A percentile compares a stretch with the other conserved stretches of the same genome.
These are phyloP conservation scores for Mycena epipterygia DNA, from an alignment of 768 basidiomycete species.

Conservation along the genomic window DNA sequence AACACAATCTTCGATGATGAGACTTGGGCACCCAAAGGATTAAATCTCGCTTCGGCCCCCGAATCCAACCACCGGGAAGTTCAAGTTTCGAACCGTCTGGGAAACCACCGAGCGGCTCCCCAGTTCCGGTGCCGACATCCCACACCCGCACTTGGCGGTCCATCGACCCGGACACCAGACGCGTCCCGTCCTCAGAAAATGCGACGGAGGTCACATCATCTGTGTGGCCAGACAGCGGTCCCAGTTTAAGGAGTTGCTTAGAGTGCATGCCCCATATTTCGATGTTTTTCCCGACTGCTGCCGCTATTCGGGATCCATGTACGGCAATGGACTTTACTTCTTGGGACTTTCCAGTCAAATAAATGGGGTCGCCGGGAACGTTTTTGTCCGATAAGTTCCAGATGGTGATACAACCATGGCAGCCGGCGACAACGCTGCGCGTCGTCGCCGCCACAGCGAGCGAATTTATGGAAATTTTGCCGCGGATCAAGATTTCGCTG, in stretches of 20 bases:
- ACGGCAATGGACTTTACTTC: not conserved
- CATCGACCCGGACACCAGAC: slow-evolving; percentile 36
- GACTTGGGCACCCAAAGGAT: slow-evolving; percentile 26
- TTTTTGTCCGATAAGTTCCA: slow-evolving; percentile 10
- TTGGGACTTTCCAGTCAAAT: not conserved
- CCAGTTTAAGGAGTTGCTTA: not conserved
- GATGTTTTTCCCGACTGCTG: slow-evolving; percentile 10
- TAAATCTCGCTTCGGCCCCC: slow-evolving; percentile 13
- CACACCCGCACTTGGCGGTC: slow-evolving; percentile 33
- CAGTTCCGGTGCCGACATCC: not conserved
- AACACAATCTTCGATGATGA: slow-evolving; percentile 23
- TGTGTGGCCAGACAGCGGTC: slow-evolving; percentile 28
- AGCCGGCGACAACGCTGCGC: slow-evolving; percentile 10
- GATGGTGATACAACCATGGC: not conserved
- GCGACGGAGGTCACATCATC: slow-evolving; percentile 30
- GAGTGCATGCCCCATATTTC: slow-evolving; percentile 5
- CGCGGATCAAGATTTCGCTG: not conserved
- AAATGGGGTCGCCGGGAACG: not conserved
- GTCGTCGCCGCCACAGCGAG: not conserved
- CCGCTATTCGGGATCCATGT: slow-evolving; percentile 13
- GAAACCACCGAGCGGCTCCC: not conserved
- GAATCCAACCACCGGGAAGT: slow-evolving; percentile 25
- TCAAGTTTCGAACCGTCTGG: slow-evolving; percentile 14
- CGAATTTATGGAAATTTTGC: not conserved
- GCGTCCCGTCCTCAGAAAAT: slow-evolving; percentile 38